These are phyloP conservation scores for Eucalyptus tenuipes DNA, from an alignment of 345 rosid species.

Conservation along the genomic window DNA sequence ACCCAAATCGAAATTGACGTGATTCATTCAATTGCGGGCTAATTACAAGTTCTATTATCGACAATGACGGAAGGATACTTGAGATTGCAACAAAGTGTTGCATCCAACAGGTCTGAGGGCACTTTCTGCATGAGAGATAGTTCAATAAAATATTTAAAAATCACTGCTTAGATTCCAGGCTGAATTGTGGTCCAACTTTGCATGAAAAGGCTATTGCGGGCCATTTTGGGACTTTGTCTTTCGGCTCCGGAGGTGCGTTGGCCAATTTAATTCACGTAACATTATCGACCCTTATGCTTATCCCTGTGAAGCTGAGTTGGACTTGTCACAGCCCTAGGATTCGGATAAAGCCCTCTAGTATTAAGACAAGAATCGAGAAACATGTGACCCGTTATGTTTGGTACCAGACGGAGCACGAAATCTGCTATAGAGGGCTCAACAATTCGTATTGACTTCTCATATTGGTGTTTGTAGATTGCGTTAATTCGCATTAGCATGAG, in stretches of 20 bases:
- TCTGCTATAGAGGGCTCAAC: background rate
- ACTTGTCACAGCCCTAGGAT: background rate
- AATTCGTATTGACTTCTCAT: background rate
- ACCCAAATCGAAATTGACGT: background rate
- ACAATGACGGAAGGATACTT: background rate
- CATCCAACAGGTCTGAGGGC: background rate
- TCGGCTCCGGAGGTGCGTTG: background rate
- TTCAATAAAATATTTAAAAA: background rate
- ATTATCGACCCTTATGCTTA: background rate
- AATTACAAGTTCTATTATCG: background rate
- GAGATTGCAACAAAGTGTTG: background rate
- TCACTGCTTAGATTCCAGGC: background rate
- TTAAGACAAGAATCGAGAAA: background rate
- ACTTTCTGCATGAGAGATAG: background rate
- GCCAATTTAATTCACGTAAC: background rate
- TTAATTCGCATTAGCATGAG: background rate
- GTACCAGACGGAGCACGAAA: background rate
- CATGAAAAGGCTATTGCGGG: background rate
- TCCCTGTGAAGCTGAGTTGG: background rate
- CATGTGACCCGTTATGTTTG: background rate
- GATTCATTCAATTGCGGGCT: background rate
- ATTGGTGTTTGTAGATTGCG: background rate
- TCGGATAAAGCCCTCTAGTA: background rate
- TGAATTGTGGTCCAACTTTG: background rate
- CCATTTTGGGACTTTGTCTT: background rate